Conservation (phyloP, 371 early-diverging fungal genomes). For the Dichotomocladium elegans region DNA sequence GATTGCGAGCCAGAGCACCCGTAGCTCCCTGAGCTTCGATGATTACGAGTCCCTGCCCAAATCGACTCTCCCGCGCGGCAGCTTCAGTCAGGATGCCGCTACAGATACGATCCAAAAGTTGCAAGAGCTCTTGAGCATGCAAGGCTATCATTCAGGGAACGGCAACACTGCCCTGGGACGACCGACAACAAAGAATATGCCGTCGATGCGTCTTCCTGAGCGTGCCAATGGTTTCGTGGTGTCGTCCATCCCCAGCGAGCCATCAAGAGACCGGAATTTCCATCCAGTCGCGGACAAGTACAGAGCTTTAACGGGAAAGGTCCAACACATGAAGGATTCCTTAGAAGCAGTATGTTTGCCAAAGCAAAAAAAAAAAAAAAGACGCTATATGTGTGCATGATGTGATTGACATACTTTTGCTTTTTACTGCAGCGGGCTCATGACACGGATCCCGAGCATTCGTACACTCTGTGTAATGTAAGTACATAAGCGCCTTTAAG, state of each 20-base stretch:
- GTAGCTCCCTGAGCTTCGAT: conserved; percentile 26
- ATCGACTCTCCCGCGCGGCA: too few species aligned
- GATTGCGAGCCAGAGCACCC: conserved; percentile 21
- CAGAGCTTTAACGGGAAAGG: conserved; percentile 6
- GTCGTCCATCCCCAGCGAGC: background rate
- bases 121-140: too few species aligned
- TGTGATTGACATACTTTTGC: background rate
- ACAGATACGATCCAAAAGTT: too few species aligned
- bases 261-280: background rate
- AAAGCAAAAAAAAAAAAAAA: too few species aligned
- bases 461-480: background rate
- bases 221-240: conserved; percentile 1
- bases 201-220: too few species aligned
- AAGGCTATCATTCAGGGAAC: too few species aligned
- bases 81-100: too few species aligned
- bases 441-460: background rate
- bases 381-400: too few species aligned
- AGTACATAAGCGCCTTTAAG: too few species aligned
- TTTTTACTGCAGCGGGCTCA: background rate
- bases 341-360: conserved; percentile 7
- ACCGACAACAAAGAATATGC: background rate
- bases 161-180: conserved; percentile 2
- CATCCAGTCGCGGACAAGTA: conserved; percentile 11
- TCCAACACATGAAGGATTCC: conserved; percentile 6
- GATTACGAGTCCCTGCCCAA: conserved; percentile 25